These are phyloP conservation scores for Nicotiana rustica DNA, from an alignment of 305 asterid genomes.

Conservation along the genomic window DNA sequence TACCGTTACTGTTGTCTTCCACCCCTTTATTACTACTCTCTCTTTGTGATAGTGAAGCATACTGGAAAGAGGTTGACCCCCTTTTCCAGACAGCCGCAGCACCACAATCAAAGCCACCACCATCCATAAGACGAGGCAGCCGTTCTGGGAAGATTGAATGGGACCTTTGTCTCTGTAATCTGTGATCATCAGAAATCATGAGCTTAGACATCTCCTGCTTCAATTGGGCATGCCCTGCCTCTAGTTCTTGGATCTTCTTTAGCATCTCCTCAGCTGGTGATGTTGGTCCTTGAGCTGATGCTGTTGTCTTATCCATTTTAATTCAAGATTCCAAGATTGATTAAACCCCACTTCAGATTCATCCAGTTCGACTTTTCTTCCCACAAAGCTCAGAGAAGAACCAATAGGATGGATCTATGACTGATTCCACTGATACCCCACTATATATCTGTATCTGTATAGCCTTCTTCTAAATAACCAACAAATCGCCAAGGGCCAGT, in stretches of 20 bases:
- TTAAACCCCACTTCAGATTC: slow-evolving; percentile 16
- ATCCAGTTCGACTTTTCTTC: neutral
- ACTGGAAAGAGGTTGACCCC: slow-evolving; percentile 65
- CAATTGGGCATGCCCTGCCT: slow-evolving; percentile 84
- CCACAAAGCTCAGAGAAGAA: neutral
- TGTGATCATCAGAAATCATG: slow-evolving; percentile 46
- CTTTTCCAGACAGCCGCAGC: slow-evolving; percentile 57
- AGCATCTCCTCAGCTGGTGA: slow-evolving; percentile 88
- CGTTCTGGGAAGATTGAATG: slow-evolving; percentile 84
- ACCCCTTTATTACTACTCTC: slow-evolving; percentile 56
- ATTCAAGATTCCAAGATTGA: slow-evolving; percentile 22
- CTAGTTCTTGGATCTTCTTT: slow-evolving; percentile 88
- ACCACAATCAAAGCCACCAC: slow-evolving; percentile 52
- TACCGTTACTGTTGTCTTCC: neutral
- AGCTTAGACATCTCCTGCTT: slow-evolving; percentile 86
- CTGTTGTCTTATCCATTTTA: slow-evolving; percentile 46
- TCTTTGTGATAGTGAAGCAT: slow-evolving; percentile 79
- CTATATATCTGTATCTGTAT: neutral
- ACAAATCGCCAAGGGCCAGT: neutral
- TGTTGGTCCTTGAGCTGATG: slow-evolving; percentile 40
- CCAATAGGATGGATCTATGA: slow-evolving; percentile 8
- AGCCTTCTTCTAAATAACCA: neutral
- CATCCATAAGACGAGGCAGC: slow-evolving; percentile 47
- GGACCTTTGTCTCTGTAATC: slow-evolving; percentile 63
- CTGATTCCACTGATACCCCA: neutral